Evolutionary conservation across 176 grass and related monocot species (phyloP).

Genomic region (Calamus simplicifolius): DNA sequence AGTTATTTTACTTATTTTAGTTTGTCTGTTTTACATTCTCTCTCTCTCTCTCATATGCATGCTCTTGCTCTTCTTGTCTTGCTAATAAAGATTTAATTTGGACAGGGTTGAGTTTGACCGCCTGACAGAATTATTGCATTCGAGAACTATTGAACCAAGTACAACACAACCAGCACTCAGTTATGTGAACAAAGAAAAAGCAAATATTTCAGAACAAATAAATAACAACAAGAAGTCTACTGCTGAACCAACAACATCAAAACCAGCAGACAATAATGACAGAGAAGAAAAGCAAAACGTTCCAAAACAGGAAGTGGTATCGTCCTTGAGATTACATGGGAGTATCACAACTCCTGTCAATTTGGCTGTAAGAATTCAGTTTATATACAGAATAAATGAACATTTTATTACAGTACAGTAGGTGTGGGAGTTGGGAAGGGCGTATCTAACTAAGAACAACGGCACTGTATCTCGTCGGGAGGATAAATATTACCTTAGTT

Average conservation of each 20-base stretch:
- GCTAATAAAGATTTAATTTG: neutral
- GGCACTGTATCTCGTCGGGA: too few species aligned
- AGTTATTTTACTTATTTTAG: too few species aligned
- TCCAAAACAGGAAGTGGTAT: neutral
- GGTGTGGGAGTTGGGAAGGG: too few species aligned
- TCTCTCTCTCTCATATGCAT: too few species aligned
- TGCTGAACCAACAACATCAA: neutral
- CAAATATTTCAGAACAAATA: neutral
- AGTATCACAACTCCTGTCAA: neutral
- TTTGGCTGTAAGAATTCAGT: slow-evolving; percentile 1
- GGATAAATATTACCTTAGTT: too few species aligned
- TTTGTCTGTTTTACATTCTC: too few species aligned
- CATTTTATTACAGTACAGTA: too few species aligned
- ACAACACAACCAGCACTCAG: slow-evolving; percentile 11
- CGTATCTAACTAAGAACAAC: too few species aligned
- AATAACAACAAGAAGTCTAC: neutral
- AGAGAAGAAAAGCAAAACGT: neutral
- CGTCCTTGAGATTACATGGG: neutral
- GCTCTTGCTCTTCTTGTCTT: too few species aligned
- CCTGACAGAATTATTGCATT: slow-evolving; percentile 37
- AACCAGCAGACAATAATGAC: neutral
- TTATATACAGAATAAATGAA: too few species aligned
- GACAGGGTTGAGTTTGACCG: slow-evolving; percentile 51
- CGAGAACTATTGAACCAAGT: slow-evolving; percentile 41
- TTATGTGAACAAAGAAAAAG: slow-evolving; percentile 19